Conservation (phyloP, 2,329 filamentous ascomycete genomes). For the Penicillium sclerotigenum region DNA sequence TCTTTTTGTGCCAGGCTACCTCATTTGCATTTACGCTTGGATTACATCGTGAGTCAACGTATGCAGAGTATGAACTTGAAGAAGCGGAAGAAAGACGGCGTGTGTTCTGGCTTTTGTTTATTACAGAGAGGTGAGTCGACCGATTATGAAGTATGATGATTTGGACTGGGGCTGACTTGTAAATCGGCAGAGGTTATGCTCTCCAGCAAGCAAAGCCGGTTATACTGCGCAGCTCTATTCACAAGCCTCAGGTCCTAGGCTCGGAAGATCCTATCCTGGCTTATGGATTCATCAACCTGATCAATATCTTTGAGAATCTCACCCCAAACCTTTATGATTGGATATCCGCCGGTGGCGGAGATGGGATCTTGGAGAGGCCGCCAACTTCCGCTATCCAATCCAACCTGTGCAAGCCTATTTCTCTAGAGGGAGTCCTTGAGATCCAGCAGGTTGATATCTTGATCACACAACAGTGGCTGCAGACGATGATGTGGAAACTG, state of each 20-base stretch:
- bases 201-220: conserved; percentile 67
- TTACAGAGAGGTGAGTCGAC: conserved; percentile 61
- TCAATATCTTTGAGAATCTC: conserved; percentile 41
- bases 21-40: conserved; percentile 55
- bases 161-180: background rate
- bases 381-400: conserved; percentile 49
- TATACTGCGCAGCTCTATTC: conserved; percentile 65
- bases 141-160: background rate
- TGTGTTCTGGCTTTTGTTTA: conserved; percentile 70
- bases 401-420: conserved; percentile 52
- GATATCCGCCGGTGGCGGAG: conserved; percentile 35
- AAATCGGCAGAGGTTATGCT: conserved; percentile 59
- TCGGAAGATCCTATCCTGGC: conserved; percentile 52
- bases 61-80: conserved; percentile 46
- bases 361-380: conserved; percentile 29
- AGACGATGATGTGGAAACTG: conserved; percentile 69
- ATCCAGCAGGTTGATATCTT: conserved; percentile 67
- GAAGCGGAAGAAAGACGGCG: conserved; percentile 64
- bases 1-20: conserved; percentile 71
- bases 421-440: conserved; percentile 57
- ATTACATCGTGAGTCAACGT: conserved; percentile 49
- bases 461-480: conserved; percentile 69
- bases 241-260: conserved; percentile 58
- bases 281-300: conserved; percentile 42
- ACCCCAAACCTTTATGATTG: conserved; percentile 39